Base-by-base conservation (phyloP, 257 asterid species). In the Mitragyna speciosa region DNA sequence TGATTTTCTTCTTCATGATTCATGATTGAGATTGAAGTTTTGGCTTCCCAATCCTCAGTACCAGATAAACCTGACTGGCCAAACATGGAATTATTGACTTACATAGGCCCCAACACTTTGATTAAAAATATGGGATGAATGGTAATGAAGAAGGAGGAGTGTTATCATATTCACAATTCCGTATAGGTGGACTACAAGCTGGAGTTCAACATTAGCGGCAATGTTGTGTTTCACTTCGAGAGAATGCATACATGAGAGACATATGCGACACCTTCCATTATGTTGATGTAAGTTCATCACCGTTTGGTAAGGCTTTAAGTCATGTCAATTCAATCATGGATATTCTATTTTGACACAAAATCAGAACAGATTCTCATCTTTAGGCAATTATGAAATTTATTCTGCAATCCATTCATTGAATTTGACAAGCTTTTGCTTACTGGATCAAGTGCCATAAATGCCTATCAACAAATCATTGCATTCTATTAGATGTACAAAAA, bases 1-100 rank as follows among this genome's bases (percentile, higher is more conserved):
- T 48, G 16, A 15, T 76, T 76, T 64, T 64, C 72, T 22, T 76
- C 31, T 76, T 63, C 80, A 64, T 64, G 48, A 76, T 76, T 63
- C 80, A 64, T 64, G 48, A 76, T 76, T 76, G 17, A 3, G 16
- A 20, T 30, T 26, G 54, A 47, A 49, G 26, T 30, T 31, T 22
- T 12, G 24, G 72, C 7, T 76, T 43, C 72, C 39, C 24, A 26
- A 7, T 76, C 11, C 16, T 47, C 72, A 63, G 61, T 28, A 26
- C 48, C 28, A 39, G 63, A 63, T 76, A 47, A 61, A 26, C 43
- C 71, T 59, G 71, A 26, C 58, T 41, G 28, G 71, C 69, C 26
- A n/a, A 1, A 58, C 70, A 43, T 75, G 69, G 70, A 26, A 31
- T 43, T 26, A 19, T 61, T 45, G 72, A 63, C 20, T 63, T 41